Evolutionary conservation across 164 flowering plant species (phyloP), one percentile per base, ranked within the genome.

Genomic region (Brasenia schreberi): DNA sequence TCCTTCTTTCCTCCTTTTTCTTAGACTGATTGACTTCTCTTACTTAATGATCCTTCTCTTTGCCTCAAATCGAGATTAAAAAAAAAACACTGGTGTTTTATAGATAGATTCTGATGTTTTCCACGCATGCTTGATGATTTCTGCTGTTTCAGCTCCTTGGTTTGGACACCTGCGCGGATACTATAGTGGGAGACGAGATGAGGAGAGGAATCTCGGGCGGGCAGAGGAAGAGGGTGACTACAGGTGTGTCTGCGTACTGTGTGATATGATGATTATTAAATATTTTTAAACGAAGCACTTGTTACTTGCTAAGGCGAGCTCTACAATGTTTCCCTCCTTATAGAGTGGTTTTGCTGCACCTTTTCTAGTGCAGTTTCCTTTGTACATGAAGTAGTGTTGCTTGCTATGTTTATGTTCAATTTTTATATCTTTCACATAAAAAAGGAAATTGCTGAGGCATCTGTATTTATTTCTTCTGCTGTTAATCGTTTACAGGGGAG

Each of bases 181-280:
- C 72, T 44, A 64, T 80, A 67, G 86, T 85, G 45, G 89, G 89
- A 4, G 74, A 81, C 73, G 84, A 76, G 5, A 85, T 85, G 89
- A 77, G 78, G 71, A 74, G 89, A 68, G 87, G 89, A 2, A 80
- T 85, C 18, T 85, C 89, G 65, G 87, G 89, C 43, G 89, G 87
- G 23, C 83, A 84, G 63, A 82, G 79, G 81, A 84, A 84, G 74
- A 84, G 88, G 58, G 80, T 82, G 53, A 85, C 89, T 7, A 81
- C 87, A 43, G 87, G 87, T 80, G 77, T 49, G 16, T 49, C 3
- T 49, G 10, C 16, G 56, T 49, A 14, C 9, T 2, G 10, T 49
- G 56, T 49, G 56, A 49, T 9, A 3, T 9, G 16, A 49, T 49
- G 16, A 5, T 49, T 49, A 5, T 49, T 49, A 49, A 49, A 49